Evolutionary conservation across 1,139 yeast species (phyloP).

Genomic region (Debaryomycetaceae sp.): DNA sequence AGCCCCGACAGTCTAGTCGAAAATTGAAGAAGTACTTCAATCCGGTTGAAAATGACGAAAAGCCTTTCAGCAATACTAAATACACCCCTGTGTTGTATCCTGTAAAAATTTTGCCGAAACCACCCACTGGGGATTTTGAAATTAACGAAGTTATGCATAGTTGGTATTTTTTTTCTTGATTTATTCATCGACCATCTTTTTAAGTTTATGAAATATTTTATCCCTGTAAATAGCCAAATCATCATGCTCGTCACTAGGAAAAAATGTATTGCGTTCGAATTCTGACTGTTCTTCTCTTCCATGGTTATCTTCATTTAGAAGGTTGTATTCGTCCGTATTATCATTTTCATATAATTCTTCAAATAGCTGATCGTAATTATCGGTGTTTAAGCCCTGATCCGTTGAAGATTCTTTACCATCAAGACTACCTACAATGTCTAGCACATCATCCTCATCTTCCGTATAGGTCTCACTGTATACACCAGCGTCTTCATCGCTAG

Average conservation of each 20-base stretch:
- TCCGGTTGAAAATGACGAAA: background rate
- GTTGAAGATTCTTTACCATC: background rate
- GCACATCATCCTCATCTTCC: background rate
- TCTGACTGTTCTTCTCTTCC: slow-evolving; percentile 8
- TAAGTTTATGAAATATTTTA: slow-evolving; percentile 53
- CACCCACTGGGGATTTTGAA: slow-evolving; percentile 33
- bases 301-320: background rate
- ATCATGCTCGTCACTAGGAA: slow-evolving; percentile 53
- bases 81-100: slow-evolving; percentile 21
- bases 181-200: slow-evolving; percentile 40
- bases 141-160: slow-evolving; percentile 31
- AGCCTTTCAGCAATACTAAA: slow-evolving; percentile 1
- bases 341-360: slow-evolving; percentile 12
- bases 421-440: too few species aligned
- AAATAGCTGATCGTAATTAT: slow-evolving; percentile 34
- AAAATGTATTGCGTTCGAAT: slow-evolving; percentile 44
- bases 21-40: slow-evolving; percentile 8
- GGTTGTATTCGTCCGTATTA: slow-evolving; percentile 11
- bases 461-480: slow-evolving; percentile 21
- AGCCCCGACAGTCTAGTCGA: slow-evolving; percentile 4
- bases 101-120: slow-evolving; percentile 26
- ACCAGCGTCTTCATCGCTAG: slow-evolving; percentile 81
- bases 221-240: slow-evolving; percentile 64
- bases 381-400: slow-evolving; percentile 12
- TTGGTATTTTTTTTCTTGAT: slow-evolving; percentile 38